Evolutionary conservation across 164 flowering plant species (phyloP).

Genomic region (Chimonanthus salicifolius): DNA sequence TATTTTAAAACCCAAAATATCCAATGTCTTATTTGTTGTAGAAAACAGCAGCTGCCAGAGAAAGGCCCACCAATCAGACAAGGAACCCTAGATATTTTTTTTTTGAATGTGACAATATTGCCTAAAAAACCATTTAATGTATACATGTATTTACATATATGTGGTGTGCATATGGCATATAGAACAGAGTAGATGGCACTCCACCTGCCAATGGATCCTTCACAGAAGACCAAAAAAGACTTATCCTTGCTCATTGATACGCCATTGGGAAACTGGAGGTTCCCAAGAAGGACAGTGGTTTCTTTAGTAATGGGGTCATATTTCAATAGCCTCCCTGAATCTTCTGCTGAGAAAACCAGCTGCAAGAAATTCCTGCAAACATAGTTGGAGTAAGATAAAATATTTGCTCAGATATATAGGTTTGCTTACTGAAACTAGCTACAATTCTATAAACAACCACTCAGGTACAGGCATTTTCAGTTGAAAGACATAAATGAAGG

Average conservation of each 20-base stretch:
- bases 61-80: too few species aligned
- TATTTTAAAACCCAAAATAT: too few species aligned
- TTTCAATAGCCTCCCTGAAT: conserved; percentile 75
- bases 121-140: too few species aligned
- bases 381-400: neutral
- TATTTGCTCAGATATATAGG: neutral
- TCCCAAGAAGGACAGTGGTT: conserved; percentile 56
- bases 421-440: neutral
- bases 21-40: too few species aligned
- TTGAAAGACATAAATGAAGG: neutral
- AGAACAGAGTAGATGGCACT: neutral
- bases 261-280: conserved; percentile 80
- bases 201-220: conserved; percentile 61
- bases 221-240: conserved; percentile 67
- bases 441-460: neutral
- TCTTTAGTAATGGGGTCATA: conserved; percentile 63
- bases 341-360: conserved; percentile 70
- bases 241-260: conserved; percentile 77
- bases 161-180: neutral
- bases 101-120: too few species aligned
- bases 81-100: too few species aligned
- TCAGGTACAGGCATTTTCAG: neutral
- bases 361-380: conserved; percentile 73
- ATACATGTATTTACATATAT: too few species aligned
- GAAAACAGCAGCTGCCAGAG: too few species aligned